These are phyloP conservation scores for Penicillium roqueforti DNA, from an alignment of 495 filamentous ascomycete genomes.

Conservation along the genomic window DNA sequence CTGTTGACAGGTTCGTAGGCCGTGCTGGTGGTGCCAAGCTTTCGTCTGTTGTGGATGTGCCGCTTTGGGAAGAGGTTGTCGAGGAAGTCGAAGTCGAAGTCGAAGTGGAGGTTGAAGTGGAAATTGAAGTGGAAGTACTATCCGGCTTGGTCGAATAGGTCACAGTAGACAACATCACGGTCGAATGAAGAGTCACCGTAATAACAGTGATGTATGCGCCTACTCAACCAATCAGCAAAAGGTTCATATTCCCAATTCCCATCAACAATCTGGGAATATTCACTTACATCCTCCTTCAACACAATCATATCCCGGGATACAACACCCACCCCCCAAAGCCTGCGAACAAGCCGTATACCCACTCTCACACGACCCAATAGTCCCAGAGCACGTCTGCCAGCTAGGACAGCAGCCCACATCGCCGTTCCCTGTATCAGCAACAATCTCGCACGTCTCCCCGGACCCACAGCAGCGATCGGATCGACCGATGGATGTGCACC, in stretches of 20 bases:
- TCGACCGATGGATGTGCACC: conserved; percentile 64
- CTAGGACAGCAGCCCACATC: conserved; percentile 81
- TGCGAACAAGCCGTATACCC: conserved; percentile 66
- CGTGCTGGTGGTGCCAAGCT: conserved; percentile 46
- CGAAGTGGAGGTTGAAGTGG: conserved; percentile 22
- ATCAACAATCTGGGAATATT: background rate
- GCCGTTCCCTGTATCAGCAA: conserved; percentile 68
- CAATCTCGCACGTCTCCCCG: conserved; percentile 63
- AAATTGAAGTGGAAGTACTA: conserved; percentile 22
- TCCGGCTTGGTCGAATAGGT: conserved; percentile 35
- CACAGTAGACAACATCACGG: conserved; percentile 38
- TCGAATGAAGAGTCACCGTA: conserved; percentile 45
- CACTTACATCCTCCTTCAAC: conserved; percentile 74
- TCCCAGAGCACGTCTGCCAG: conserved; percentile 63
- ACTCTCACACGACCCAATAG: conserved; percentile 56
- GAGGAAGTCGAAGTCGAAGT: conserved; percentile 15
- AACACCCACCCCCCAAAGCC: conserved; percentile 78
- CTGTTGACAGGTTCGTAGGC: conserved; percentile 42
- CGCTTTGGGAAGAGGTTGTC: background rate
- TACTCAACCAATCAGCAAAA: conserved; percentile 15
- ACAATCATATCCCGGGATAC: conserved; percentile 76
- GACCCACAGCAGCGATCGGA: conserved; percentile 73
- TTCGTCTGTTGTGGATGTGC: conserved; percentile 17
- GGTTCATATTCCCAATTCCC: too few relatives aligned
- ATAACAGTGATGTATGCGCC: conserved; percentile 45